Percentiles rank a stretch among this genome's conserved stretches.
Conservation (phyloP, 257 asterid genomes). For the Misopates orontium region DNA sequence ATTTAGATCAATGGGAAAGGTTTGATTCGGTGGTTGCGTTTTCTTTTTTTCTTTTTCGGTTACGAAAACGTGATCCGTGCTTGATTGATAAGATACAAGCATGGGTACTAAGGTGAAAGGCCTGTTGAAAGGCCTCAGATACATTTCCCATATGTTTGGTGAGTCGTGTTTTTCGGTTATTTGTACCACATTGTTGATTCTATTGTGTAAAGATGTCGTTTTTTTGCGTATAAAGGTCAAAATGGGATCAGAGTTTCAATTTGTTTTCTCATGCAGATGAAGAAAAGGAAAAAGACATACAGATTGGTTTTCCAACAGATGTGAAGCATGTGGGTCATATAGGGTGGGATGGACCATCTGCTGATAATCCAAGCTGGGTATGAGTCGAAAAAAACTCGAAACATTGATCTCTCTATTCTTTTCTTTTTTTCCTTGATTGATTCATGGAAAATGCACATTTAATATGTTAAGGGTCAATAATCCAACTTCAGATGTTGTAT, state of each 20-base stretch:
- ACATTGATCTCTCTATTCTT: background rate
- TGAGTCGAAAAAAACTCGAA: background rate
- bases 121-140: constrained; percentile 84
- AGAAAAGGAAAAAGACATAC: constrained; percentile 64
- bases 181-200: background rate
- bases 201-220: background rate
- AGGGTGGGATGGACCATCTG: constrained; percentile 89
- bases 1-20: constrained; percentile 33
- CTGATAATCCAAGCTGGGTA: constrained; percentile 81
- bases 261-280: constrained; percentile 51
- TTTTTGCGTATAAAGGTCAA: no score
- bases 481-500: no score
- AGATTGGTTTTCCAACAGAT: constrained; percentile 93
- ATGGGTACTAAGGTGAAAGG: constrained; percentile 87
- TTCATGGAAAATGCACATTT: background rate
- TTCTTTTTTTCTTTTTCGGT: background rate
- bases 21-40: constrained; percentile 42
- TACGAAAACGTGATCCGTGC: constrained; percentile 28
- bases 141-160: constrained; percentile 97
- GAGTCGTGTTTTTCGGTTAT: constrained; percentile 9
- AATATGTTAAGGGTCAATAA: no score
- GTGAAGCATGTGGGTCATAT: constrained; percentile 99
- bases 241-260: no score
- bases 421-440: background rate
- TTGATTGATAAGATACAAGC: constrained; percentile 14